phyloP scores from a whole-genome alignment of 1,139 yeast species.

The Kurtzmaniella quercitrusa region DNA sequence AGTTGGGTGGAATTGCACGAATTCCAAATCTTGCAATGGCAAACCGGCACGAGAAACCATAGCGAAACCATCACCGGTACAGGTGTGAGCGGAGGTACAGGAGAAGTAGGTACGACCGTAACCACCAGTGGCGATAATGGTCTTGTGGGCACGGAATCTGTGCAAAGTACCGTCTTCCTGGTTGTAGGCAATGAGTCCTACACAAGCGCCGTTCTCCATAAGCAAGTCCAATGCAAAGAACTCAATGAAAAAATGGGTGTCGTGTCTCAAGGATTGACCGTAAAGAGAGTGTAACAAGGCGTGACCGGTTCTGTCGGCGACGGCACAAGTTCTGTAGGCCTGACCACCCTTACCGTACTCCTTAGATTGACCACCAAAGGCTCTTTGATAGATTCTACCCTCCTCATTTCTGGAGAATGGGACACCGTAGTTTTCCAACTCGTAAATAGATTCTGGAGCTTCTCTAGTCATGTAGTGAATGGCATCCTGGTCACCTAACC shows the following conservation, averaged over 20 bases:
- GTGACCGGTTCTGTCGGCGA: constrained; percentile 98
- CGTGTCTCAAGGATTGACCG: constrained; percentile 95
- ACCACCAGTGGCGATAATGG: constrained; percentile 98
- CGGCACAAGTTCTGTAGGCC: constrained; percentile 99
- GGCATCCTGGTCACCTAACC: constrained; percentile 99
- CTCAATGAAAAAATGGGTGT: constrained; percentile 97
- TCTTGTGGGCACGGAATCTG: constrained; percentile 94
- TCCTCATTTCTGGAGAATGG: constrained; percentile 97
- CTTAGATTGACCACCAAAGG: constrained; percentile 96
- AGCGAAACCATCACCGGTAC: constrained; percentile 99
- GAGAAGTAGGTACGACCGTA: constrained; percentile 98
- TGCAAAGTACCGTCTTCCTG: constrained; percentile 98
- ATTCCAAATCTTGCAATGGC: constrained; percentile 96
- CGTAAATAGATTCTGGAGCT: constrained; percentile 94
- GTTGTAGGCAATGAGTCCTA: constrained; percentile 96
- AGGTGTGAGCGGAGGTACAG: constrained; percentile 98
- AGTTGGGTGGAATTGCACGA: constrained; percentile 98
- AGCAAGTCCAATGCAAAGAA: constrained; percentile 92
- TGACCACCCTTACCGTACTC: constrained; percentile 98
- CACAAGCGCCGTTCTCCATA: constrained; percentile 95
- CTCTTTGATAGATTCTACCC: constrained; percentile 97
- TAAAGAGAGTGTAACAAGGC: constrained; percentile 93
- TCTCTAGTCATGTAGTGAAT: constrained; percentile 99
- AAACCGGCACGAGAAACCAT: constrained; percentile 98
- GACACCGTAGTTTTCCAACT: constrained; percentile 96